These are phyloP conservation scores for Penicillium soppii DNA, from an alignment of 495 filamentous ascomycete species.

Conservation along the genomic window DNA sequence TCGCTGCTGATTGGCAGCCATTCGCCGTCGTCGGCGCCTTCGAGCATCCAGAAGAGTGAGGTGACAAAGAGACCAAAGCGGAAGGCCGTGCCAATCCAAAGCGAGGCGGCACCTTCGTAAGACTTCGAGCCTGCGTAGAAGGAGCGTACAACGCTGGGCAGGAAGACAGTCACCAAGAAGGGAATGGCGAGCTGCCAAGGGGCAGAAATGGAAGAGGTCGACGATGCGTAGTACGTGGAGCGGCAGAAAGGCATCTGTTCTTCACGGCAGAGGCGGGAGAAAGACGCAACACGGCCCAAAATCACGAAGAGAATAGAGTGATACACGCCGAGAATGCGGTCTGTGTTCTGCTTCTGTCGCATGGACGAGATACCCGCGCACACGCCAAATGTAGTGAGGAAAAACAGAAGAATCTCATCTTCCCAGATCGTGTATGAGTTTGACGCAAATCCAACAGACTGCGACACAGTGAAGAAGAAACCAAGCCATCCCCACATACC, in stretches of 20 bases:
- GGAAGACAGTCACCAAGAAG: constrained; percentile 65
- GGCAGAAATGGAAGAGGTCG: constrained; percentile 87
- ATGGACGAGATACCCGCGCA: constrained; percentile 70
- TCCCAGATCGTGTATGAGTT: constrained; percentile 99
- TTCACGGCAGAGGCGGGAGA: constrained; percentile 92
- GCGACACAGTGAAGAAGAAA: constrained; percentile 73
- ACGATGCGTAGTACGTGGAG: constrained; percentile 93
- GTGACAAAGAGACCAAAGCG: constrained; percentile 71
- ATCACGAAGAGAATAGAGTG: constrained; percentile 82
- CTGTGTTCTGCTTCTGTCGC: constrained; percentile 57
- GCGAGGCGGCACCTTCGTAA: constrained; percentile 77
- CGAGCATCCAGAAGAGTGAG: constrained; percentile 84
- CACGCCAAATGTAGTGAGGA: constrained; percentile 83
- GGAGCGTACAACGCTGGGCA: constrained; percentile 75
- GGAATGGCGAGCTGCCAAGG: constrained; percentile 86
- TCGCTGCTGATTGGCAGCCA: constrained; percentile 69
- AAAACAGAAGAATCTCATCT: constrained; percentile 89
- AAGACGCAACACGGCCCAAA: constrained; percentile 77
- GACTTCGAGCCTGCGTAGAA: constrained; percentile 76
- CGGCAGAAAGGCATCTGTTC: constrained; percentile 97
- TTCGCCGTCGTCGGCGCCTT: constrained; percentile 84
- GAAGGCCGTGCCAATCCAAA: constrained; percentile 82
- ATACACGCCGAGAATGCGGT: constrained; percentile 72
- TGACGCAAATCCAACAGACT: constrained; percentile 88
- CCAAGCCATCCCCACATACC: constrained; percentile 86